Percentiles rank a stretch among this genome's conserved stretches.
Conservation (phyloP, 139 green algal species). For the Zygnema circumcarinatum region DNA sequence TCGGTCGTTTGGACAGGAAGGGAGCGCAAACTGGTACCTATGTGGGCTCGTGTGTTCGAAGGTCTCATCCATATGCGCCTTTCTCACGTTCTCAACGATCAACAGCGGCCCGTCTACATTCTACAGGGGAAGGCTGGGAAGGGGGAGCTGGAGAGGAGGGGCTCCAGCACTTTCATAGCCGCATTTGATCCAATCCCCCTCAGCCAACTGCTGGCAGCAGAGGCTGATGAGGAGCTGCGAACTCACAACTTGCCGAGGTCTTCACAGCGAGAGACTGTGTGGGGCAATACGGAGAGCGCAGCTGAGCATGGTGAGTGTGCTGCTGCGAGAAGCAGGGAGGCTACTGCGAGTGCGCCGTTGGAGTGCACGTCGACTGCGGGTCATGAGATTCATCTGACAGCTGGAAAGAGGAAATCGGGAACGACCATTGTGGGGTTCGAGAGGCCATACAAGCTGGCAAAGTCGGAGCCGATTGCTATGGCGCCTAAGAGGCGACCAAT, state of each 20-base stretch:
- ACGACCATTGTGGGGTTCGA: neutral
- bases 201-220: neutral
- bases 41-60: neutral
- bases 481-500: neutral
- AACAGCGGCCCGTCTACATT: neutral
- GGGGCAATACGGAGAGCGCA: neutral
- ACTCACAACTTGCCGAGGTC: neutral
- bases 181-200: neutral
- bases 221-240: neutral
- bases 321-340: no score
- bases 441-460: neutral
- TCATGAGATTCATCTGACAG: neutral
- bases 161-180: no score
- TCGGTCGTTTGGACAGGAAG: neutral
- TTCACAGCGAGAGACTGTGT: neutral
- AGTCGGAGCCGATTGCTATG: neutral
- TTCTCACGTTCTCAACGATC: neutral
- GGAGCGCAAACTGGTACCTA: neutral
- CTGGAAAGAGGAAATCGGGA: neutral
- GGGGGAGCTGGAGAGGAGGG: neutral
- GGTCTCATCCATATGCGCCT: neutral
- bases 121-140: neutral
- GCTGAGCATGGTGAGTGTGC: neutral
- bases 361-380: no score
- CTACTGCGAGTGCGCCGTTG: no score